These are phyloP conservation scores for Limonium bicolor DNA, from an alignment of 148 eudicot genomes.

Conservation along the genomic window DNA sequence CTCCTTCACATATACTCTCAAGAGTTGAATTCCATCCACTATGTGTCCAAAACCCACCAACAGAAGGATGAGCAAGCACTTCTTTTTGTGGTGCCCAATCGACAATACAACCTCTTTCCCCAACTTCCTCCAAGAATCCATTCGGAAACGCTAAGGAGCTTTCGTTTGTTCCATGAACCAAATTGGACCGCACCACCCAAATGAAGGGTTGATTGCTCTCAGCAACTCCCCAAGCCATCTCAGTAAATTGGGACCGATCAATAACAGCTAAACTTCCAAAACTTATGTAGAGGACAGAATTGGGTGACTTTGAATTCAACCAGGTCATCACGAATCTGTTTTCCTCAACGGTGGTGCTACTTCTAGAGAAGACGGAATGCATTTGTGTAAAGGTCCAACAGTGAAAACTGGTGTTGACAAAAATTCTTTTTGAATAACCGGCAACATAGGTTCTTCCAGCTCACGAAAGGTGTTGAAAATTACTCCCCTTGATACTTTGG, in stretches of 20 bases:
- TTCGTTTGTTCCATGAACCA: slow-evolving; percentile 15
- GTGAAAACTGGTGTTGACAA: slow-evolving; percentile 19
- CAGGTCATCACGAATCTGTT: slow-evolving; percentile 16
- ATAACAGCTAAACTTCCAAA: slow-evolving; percentile 28
- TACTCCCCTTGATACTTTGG: slow-evolving; percentile 14
- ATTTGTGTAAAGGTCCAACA: slow-evolving; percentile 28
- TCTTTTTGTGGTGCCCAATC: slow-evolving; percentile 47
- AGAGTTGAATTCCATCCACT: slow-evolving; percentile 51
- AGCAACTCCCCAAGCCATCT: slow-evolving; percentile 35
- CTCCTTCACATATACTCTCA: slow-evolving; percentile 44
- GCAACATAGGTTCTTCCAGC: slow-evolving; percentile 14
- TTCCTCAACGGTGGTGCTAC: too few relatives aligned
- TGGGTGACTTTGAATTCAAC: slow-evolving; percentile 19
- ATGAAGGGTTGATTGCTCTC: slow-evolving; percentile 21
- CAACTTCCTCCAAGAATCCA: slow-evolving; percentile 11
- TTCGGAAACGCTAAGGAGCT: slow-evolving; percentile 12
- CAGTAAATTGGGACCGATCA: slow-evolving; percentile 11
- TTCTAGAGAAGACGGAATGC: slow-evolving; percentile 9
- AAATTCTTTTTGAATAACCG: slow-evolving; percentile 3
- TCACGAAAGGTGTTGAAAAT: slow-evolving; percentile 22
- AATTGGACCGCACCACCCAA: slow-evolving; percentile 19
- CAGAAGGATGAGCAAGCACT: slow-evolving; percentile 28
- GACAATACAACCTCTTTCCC: slow-evolving; percentile 17
- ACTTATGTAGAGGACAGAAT: slow-evolving; percentile 28
- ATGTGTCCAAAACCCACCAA: slow-evolving; percentile 46